Evolutionary conservation across 495 filamentous ascomycete species (phyloP).

Genomic region (Cladorrhinum samala): DNA sequence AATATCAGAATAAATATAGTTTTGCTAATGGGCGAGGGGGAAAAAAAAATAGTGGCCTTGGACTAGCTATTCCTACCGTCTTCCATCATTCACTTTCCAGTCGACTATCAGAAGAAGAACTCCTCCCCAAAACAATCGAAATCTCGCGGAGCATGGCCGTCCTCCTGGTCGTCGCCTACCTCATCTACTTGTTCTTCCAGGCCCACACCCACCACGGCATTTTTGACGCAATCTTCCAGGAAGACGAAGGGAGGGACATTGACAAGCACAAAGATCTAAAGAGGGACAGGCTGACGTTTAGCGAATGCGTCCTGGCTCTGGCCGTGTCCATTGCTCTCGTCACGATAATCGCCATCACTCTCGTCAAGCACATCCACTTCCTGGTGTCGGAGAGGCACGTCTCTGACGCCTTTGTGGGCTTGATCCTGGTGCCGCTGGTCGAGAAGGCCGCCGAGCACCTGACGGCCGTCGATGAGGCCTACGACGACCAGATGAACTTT

Average conservation of each 20-base stretch:
- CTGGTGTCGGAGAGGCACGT: conserved; percentile 60
- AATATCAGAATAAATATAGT: no score
- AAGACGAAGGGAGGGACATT: conserved; percentile 63
- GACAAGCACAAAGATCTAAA: conserved; percentile 59
- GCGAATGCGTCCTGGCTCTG: conserved; percentile 67
- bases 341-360: conserved; percentile 69
- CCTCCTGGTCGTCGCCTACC: conserved; percentile 72
- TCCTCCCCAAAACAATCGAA: conserved; percentile 48
- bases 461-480: conserved; percentile 87
- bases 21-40: neutral
- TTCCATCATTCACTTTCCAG: conserved; percentile 59
- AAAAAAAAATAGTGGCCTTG: conserved; percentile 50
- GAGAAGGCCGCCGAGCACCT: conserved; percentile 91
- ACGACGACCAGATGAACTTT: conserved; percentile 83
- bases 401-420: conserved; percentile 72
- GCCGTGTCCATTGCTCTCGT: conserved; percentile 65
- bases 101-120: conserved; percentile 24
- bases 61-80: conserved; percentile 74
- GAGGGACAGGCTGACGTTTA: conserved; percentile 69
- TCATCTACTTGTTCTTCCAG: conserved; percentile 76
- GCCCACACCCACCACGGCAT: conserved; percentile 75
- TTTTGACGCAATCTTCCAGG: conserved; percentile 55
- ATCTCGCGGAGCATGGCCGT: conserved; percentile 74
- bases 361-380: conserved; percentile 72
- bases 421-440: conserved; percentile 75